Conservation (phyloP, 164 flowering plant species). For the Aristolochia contorta region DNA sequence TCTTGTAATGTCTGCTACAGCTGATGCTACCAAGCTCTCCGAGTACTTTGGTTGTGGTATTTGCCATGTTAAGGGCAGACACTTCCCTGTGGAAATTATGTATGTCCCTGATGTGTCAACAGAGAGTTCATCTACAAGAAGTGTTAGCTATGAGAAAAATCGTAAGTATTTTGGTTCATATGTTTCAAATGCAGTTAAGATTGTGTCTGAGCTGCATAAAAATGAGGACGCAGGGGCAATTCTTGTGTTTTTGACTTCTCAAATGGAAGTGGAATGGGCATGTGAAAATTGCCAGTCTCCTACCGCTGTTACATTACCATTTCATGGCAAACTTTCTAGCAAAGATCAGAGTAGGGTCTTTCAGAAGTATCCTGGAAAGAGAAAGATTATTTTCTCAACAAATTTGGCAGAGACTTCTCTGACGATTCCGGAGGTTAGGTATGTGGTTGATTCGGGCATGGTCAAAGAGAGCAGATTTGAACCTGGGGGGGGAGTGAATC, state of each 20-base stretch:
- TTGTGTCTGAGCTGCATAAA: constrained; percentile 47
- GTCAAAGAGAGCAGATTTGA: constrained; percentile 80
- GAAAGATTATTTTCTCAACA: constrained; percentile 86
- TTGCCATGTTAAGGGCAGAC: constrained; percentile 64
- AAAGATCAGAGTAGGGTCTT: constrained; percentile 75
- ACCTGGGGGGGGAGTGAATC: constrained; percentile 76
- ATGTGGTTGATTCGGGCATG: constrained; percentile 86
- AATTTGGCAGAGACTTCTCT: constrained; percentile 95
- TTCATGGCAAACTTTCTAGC: constrained; percentile 81
- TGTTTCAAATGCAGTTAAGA: constrained; percentile 56
- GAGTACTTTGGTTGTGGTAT: constrained; percentile 58
- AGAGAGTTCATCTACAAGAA: constrained; percentile 12
- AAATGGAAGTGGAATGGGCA: constrained; percentile 89
- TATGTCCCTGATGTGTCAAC: constrained; percentile 38
- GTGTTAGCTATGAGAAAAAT: constrained; percentile 3
- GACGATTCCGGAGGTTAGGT: constrained; percentile 92
- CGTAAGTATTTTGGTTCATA: constrained; percentile 28
- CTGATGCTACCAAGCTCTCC: constrained; percentile 73
- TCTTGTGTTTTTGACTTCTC: constrained; percentile 91
- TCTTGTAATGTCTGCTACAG: constrained; percentile 96
- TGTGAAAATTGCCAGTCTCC: constrained; percentile 56
- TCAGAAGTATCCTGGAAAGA: constrained; percentile 42
- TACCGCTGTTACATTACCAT: constrained; percentile 53
- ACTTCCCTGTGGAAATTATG: constrained; percentile 68
- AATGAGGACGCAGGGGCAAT: constrained; percentile 67